Percentiles rank a stretch among this genome's conserved stretches.
These are phyloP conservation scores for Gnaphalium uliginosum DNA, from an alignment of 129 eudicot species.

Conservation along the genomic window DNA sequence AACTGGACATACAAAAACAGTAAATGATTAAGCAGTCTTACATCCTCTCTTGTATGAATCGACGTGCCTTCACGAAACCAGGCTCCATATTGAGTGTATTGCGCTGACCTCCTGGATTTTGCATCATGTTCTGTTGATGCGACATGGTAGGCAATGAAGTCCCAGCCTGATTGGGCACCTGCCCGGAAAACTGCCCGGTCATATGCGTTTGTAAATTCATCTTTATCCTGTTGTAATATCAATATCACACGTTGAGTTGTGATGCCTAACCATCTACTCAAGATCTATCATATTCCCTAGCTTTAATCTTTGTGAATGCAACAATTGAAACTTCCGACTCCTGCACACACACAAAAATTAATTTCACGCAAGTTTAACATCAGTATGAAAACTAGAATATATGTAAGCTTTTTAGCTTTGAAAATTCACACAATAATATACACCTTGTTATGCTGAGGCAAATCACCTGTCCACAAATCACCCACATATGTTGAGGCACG, in stretches of 20 bases:
- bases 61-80: constrained; percentile 41
- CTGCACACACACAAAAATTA: not conserved
- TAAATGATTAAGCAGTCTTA: constrained; percentile 26
- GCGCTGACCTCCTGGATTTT: constrained; percentile 49
- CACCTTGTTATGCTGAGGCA: not conserved
- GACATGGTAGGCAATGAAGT: constrained; percentile 51
- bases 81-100: constrained; percentile 49
- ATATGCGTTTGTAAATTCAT: constrained; percentile 77
- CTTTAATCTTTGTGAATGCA: constrained; percentile 19
- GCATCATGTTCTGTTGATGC: constrained; percentile 67
- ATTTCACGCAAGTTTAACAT: not conserved
- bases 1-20: not conserved
- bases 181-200: constrained; percentile 72
- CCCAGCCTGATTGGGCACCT: constrained; percentile 57
- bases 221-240: constrained; percentile 37
- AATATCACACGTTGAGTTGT: not conserved
- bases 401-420: not conserved
- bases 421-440: not conserved
- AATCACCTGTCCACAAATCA: no score
- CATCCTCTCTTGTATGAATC: constrained; percentile 49
- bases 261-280: constrained; percentile 17
- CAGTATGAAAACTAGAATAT: not conserved
- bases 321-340: not conserved
- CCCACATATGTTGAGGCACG: no score
- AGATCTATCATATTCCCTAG: constrained; percentile 5